Evolutionary conservation across 257 asterid species (phyloP).

Genomic region (Gentiana dahurica): DNA sequence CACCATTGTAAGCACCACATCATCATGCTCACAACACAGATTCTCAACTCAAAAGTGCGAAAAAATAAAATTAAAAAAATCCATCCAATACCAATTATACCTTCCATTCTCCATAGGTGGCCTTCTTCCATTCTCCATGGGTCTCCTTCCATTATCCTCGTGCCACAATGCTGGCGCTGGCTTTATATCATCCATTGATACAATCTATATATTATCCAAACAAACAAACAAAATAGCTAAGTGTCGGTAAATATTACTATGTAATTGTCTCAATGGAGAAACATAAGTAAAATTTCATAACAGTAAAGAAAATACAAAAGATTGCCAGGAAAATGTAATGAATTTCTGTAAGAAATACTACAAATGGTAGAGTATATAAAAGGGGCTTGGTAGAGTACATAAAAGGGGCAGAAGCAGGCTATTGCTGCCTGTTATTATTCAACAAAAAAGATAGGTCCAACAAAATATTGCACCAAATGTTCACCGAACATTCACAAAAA

Average conservation of each 20-base stretch:
- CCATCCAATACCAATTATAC: conserved; percentile 2
- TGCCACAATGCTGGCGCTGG: conserved; percentile 95
- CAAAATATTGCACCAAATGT: too few species aligned
- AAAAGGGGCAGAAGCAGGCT: too few species aligned
- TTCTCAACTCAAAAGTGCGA: conserved; percentile 1
- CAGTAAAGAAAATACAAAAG: neutral
- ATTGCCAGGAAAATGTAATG: neutral
- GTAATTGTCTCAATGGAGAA: too few species aligned
- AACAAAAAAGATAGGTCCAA: too few species aligned
- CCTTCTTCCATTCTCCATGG: conserved; percentile 55
- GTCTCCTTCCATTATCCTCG: conserved; percentile 85
- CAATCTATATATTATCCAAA: conserved; percentile 32
- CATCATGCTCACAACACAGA: neutral
- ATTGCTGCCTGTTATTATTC: too few species aligned
- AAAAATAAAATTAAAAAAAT: neutral
- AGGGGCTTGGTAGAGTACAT: too few species aligned
- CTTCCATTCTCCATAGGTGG: conserved; percentile 61
- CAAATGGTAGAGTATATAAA: too few species aligned
- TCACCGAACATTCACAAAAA: too few species aligned
- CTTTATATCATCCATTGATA: conserved; percentile 58
- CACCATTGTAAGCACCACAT: neutral
- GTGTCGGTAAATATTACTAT: too few species aligned
- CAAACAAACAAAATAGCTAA: neutral
- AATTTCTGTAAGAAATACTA: too few species aligned
- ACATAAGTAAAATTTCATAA: neutral